A percentile compares a stretch with the other conserved stretches of the same genome.
phyloP scores from a whole-genome alignment of 352 stramenopile genomes.

The Phytopythium vexans region DNA sequence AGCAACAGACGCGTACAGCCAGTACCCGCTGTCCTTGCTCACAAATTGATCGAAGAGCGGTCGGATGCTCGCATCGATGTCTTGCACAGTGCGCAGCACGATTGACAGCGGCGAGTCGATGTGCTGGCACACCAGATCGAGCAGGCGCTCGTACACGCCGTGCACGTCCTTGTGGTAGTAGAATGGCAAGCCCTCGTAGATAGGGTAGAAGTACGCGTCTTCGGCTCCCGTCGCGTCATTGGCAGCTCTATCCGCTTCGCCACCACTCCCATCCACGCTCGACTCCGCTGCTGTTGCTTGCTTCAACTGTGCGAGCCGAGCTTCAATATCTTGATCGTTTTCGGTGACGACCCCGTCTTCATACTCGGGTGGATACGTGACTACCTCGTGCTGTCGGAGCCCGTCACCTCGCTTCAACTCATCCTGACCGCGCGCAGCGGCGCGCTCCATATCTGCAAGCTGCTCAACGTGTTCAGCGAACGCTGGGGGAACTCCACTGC shows the following conservation, averaged over 20 bases:
- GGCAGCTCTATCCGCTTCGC: slow-evolving; percentile 1
- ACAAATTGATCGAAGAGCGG: slow-evolving; percentile 26
- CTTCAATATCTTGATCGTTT: slow-evolving; percentile 44
- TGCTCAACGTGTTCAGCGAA: slow-evolving; percentile 47
- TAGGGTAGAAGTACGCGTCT: slow-evolving; percentile 55
- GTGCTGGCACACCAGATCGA: slow-evolving; percentile 66
- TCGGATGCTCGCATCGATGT: slow-evolving; percentile 33
- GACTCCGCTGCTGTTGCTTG: not conserved
- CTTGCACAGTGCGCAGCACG: slow-evolving; percentile 24
- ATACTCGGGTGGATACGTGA: slow-evolving; percentile 49
- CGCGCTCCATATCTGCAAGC: slow-evolving; percentile 22
- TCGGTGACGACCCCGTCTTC: slow-evolving; percentile 51
- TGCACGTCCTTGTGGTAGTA: slow-evolving; percentile 27
- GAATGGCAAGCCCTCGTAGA: slow-evolving; percentile 13
- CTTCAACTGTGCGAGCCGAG: slow-evolving; percentile 35
- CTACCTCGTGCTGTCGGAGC: slow-evolving; percentile 28
- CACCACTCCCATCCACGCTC: slow-evolving; percentile 1
- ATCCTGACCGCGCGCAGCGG: not conserved
- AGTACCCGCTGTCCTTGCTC: slow-evolving; percentile 3
- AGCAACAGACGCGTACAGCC: too few species aligned
- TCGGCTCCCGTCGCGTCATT: slow-evolving; percentile 1
- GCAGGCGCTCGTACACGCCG: slow-evolving; percentile 49
- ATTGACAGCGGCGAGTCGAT: slow-evolving; percentile 46
- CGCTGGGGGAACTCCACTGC: slow-evolving; percentile 28
- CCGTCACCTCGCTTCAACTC: slow-evolving; percentile 2